phyloP scores from a whole-genome alignment of 2,329 filamentous ascomycete species.

The Fusarium abutilonis region DNA sequence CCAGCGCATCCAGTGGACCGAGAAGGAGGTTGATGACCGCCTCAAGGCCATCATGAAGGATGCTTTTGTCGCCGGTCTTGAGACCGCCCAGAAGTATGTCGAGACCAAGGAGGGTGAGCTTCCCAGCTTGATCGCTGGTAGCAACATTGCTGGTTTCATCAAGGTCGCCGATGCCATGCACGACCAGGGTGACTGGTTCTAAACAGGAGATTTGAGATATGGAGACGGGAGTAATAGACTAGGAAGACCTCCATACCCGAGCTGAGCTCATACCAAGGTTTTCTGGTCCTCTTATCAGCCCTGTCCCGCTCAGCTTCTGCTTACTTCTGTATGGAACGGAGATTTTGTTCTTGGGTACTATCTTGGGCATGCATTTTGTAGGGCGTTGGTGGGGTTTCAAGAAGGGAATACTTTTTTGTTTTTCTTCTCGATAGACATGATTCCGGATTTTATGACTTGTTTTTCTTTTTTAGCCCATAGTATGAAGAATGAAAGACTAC shows the following conservation, averaged over 20 bases:
- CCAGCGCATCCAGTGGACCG: slow-evolving; percentile 82
- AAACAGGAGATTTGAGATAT: slow-evolving; percentile 13
- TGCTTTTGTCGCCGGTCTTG: slow-evolving; percentile 88
- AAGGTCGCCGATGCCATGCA: slow-evolving; percentile 96
- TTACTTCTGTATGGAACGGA: slow-evolving; percentile 23
- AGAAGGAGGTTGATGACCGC: slow-evolving; percentile 89
- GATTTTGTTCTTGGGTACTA: slow-evolving; percentile 38
- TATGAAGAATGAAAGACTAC: slow-evolving; percentile 35
- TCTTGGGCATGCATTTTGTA: slow-evolving; percentile 42
- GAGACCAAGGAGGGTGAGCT: slow-evolving; percentile 81
- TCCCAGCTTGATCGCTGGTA: slow-evolving; percentile 89
- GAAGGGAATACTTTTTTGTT: slow-evolving; percentile 26
- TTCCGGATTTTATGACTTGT: slow-evolving; percentile 19
- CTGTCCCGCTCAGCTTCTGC: slow-evolving; percentile 11
- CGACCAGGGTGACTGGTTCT: slow-evolving; percentile 95
- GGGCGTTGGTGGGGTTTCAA: slow-evolving; percentile 44
- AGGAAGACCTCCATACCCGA: slow-evolving; percentile 37
- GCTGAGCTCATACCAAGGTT: slow-evolving; percentile 40
- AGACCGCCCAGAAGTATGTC: slow-evolving; percentile 91
- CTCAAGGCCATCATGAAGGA: slow-evolving; percentile 95
- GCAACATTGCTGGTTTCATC: slow-evolving; percentile 97
- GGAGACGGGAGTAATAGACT: slow-evolving; percentile 19
- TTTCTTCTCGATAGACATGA: slow-evolving; percentile 34
- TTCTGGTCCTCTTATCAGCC: slow-evolving; percentile 17
- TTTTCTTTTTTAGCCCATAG: slow-evolving; percentile 36